phyloP scores from a whole-genome alignment of 768 basidiomycete species.

The Porphyrellus cyaneotinctus region DNA sequence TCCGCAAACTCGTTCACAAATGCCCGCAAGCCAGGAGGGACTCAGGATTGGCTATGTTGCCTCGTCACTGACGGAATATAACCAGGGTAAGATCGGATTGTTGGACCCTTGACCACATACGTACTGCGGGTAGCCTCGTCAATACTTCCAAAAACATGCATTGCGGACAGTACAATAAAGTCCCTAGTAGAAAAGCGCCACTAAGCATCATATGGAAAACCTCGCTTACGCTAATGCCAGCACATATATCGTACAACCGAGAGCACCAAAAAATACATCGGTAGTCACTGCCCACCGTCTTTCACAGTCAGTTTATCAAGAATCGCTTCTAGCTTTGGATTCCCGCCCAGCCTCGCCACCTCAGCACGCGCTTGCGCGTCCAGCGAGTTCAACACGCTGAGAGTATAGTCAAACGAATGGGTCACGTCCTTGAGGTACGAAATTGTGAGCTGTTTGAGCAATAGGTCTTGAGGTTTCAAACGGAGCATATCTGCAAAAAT shows the following conservation, averaged over 20 bases:
- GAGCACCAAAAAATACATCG: not conserved
- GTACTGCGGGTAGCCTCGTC: not conserved
- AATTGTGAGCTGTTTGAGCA: conserved; percentile 78
- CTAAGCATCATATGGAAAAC: too few species aligned
- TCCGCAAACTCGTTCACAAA: not conserved
- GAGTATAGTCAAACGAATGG: conserved; percentile 84
- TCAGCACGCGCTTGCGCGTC: conserved; percentile 67
- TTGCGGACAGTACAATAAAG: not conserved
- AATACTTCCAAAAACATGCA: not conserved
- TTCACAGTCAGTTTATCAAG: conserved; percentile 46
- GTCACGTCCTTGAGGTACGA: conserved; percentile 73
- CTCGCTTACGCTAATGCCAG: not conserved
- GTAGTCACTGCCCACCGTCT: not conserved
- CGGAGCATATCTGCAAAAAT: conserved; percentile 73
- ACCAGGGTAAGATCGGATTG: not conserved
- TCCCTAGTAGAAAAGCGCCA: not conserved
- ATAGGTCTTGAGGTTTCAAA: conserved; percentile 77
- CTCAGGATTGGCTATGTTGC: not conserved
- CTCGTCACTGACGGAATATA: not conserved
- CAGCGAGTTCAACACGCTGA: conserved; percentile 60
- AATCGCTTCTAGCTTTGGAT: conserved; percentile 53
- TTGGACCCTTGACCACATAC: not conserved
- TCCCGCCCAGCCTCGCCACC: conserved; percentile 74
- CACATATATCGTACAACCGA: not conserved
- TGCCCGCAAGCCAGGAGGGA: not conserved